A percentile compares a stretch with the other conserved stretches of the same genome.
phyloP scores from a whole-genome alignment of 2,329 filamentous ascomycete genomes.

The Aaosphaeria arxii region DNA sequence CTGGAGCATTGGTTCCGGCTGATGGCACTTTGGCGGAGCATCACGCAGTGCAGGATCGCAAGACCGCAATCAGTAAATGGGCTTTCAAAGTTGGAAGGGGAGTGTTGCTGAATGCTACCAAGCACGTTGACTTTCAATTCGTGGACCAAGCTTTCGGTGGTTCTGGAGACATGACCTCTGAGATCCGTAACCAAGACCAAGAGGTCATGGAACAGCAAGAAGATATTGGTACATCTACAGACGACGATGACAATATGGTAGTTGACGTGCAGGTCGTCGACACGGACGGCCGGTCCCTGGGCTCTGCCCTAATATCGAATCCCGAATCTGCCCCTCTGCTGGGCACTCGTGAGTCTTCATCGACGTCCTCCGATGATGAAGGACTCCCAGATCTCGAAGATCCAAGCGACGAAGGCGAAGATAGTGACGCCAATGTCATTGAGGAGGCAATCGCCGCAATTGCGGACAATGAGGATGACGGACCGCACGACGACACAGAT shows the following conservation, averaged over 20 bases:
- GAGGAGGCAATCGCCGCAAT: constrained; percentile 15
- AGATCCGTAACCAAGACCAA: constrained; percentile 42
- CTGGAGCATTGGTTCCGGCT: constrained; percentile 33
- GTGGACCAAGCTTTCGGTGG: constrained; percentile 63
- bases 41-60: constrained; percentile 42
- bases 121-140: constrained; percentile 54
- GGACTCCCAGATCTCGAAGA: constrained; percentile 8
- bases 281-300: constrained; percentile 1
- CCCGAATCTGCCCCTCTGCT: background rate
- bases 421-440: constrained; percentile 23
- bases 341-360: background rate
- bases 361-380: background rate
- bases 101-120: constrained; percentile 56
- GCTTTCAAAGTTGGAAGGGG: constrained; percentile 58
- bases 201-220: constrained; percentile 38
- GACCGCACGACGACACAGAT: constrained; percentile 28
- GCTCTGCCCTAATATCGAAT: background rate
- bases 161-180: constrained; percentile 44
- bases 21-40: constrained; percentile 13
- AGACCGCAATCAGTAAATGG: constrained; percentile 53
- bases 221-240: constrained; percentile 47
- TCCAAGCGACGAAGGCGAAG: constrained; percentile 26
- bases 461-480: constrained; percentile 24
- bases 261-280: constrained; percentile 26
- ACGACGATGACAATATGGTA: constrained; percentile 46